Evolutionary conservation across 768 basidiomycete species (phyloP).

Genomic region (Pleurotus ostreatus): DNA sequence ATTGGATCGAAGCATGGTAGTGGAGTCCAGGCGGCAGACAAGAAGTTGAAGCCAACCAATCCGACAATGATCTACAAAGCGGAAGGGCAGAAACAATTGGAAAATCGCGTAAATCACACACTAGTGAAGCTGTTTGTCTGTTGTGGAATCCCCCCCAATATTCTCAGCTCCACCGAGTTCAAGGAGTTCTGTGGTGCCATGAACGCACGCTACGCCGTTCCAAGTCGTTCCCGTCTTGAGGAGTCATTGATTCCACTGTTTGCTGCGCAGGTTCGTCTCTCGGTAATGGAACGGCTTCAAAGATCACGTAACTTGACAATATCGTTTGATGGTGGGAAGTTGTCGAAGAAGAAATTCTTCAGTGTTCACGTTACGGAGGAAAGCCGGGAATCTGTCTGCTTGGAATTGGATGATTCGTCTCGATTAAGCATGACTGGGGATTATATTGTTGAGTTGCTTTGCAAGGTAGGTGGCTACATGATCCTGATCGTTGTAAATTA

Average conservation of each 20-base stretch:
- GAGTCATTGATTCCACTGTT: slow-evolving; percentile 10
- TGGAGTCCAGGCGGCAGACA: background rate
- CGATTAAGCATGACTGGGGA: slow-evolving; percentile 13
- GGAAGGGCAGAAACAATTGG: slow-evolving; percentile 6
- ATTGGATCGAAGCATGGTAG: background rate
- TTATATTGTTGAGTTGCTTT: slow-evolving; percentile 7
- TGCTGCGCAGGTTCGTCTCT: slow-evolving; percentile 8
- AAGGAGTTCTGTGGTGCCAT: slow-evolving; percentile 5
- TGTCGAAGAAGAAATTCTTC: slow-evolving; percentile 7
- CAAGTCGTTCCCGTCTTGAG: slow-evolving; percentile 2
- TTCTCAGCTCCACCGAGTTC: slow-evolving; percentile 10
- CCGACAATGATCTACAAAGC: background rate
- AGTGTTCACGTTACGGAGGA: slow-evolving; percentile 8
- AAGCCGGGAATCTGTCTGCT: slow-evolving; percentile 8
- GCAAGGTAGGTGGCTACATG: background rate
- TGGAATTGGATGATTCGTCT: slow-evolving; percentile 12
- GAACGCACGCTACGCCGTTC: slow-evolving; percentile 6
- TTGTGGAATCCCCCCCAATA: slow-evolving; percentile 9
- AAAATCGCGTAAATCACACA: slow-evolving; percentile 3
- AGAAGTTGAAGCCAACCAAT: background rate
- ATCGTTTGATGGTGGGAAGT: slow-evolving; percentile 13
- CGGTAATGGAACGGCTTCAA: slow-evolving; percentile 1
- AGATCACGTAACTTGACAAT: slow-evolving; percentile 8
- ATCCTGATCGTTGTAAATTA: too few species aligned
- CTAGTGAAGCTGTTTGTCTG: slow-evolving; percentile 9